Evolutionary conservation across 2,329 filamentous ascomycete genomes (phyloP).

Genomic region (Bipolaris zeicola): DNA sequence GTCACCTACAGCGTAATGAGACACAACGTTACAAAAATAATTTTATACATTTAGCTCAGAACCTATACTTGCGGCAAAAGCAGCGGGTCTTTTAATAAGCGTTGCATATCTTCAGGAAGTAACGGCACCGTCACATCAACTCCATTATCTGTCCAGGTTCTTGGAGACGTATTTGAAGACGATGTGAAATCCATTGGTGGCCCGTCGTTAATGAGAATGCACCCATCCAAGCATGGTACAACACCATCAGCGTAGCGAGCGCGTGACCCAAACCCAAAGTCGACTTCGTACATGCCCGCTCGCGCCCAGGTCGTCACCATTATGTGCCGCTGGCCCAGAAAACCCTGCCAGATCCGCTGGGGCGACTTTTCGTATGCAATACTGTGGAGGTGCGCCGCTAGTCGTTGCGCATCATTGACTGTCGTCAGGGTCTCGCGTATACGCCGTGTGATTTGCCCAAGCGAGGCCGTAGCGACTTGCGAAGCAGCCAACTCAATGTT

Average conservation of each 20-base stretch:
- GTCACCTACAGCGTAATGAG: too few species aligned
- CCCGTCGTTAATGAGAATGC: constrained; percentile 10
- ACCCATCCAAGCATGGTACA: constrained; percentile 9
- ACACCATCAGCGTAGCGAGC: constrained; percentile 15
- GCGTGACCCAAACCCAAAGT: constrained; percentile 10
- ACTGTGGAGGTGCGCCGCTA: constrained; percentile 14
- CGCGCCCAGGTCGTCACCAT: constrained; percentile 19
- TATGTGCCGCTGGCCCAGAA: constrained; percentile 11
- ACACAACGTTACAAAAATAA: too few species aligned
- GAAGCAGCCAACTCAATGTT: constrained; percentile 12
- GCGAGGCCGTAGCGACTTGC: neutral
- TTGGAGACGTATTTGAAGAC: neutral
- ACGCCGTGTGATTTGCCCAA: neutral
- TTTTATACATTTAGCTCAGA: too few species aligned
- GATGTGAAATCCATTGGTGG: neutral
- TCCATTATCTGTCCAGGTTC: neutral
- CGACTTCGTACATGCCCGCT: constrained; percentile 12
- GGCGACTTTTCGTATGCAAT: constrained; percentile 15
- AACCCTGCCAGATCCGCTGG: constrained; percentile 17
- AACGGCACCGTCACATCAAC: constrained; percentile 7
- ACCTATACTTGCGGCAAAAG: constrained; percentile 1
- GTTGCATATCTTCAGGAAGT: constrained; percentile 6
- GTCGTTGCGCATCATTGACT: constrained; percentile 4
- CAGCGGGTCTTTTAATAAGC: constrained; percentile 5
- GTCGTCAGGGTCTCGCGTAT: constrained; percentile 5